Percentiles rank a stretch among this genome's conserved stretches.
Conservation (phyloP, 257 asterid species). For the Mitragyna speciosa region DNA sequence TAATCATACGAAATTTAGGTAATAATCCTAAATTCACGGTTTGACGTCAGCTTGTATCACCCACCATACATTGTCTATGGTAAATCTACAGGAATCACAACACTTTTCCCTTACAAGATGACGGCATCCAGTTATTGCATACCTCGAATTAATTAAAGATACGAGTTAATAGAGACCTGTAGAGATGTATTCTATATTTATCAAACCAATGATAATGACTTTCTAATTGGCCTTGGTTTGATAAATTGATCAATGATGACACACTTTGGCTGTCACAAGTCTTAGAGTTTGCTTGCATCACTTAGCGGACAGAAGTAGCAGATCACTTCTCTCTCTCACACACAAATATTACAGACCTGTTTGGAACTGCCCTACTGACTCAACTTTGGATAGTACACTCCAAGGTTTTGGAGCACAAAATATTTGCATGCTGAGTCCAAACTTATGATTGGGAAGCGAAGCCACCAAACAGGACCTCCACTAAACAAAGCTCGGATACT, state of each 20-base stretch:
- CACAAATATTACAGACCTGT: not conserved
- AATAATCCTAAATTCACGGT: too few relatives aligned
- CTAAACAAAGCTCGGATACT: not conserved
- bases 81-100: too few relatives aligned
- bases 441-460: constrained; percentile 21
- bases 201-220: not conserved
- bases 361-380: constrained; percentile 16
- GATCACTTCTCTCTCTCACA: not conserved
- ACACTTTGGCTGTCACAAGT: not conserved
- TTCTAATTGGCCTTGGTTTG: not conserved
- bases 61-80: too few relatives aligned
- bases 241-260: not conserved
- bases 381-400: not conserved
- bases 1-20: too few relatives aligned
- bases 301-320: not conserved
- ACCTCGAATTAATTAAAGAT: too few relatives aligned
- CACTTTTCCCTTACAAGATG: too few relatives aligned
- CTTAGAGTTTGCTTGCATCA: constrained; percentile 6
- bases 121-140: too few relatives aligned
- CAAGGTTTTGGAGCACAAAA: not conserved
- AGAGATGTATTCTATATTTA: too few relatives aligned
- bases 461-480: constrained; percentile 20
- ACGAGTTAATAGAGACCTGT: too few relatives aligned
- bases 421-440: constrained; percentile 10
- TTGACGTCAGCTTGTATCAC: too few relatives aligned